phyloP scores from a whole-genome alignment of 2,329 filamentous ascomycete genomes.

The Seiridium cupressi region DNA sequence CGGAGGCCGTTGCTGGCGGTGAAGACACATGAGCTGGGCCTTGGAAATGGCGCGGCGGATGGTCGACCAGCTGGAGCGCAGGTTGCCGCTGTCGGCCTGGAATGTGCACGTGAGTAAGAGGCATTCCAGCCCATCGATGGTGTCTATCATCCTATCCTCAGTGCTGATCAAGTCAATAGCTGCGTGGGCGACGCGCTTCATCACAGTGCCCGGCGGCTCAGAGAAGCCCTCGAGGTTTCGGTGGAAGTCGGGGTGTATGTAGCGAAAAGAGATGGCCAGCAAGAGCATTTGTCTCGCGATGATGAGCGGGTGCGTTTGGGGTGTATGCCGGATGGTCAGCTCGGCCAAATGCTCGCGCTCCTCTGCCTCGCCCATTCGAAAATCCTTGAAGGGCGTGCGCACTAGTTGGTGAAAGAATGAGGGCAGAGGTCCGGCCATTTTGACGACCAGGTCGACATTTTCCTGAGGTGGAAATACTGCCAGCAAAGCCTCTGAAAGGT shows the following conservation, averaged over 20 bases:
- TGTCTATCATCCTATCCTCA: constrained; percentile 43
- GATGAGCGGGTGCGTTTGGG: too few relatives aligned
- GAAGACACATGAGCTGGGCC: constrained; percentile 40
- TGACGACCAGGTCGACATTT: too few relatives aligned
- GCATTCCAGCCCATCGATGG: constrained; percentile 47
- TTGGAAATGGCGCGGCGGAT: constrained; percentile 42
- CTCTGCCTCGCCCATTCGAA: too few relatives aligned
- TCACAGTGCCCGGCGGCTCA: background rate
- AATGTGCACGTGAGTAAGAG: constrained; percentile 46
- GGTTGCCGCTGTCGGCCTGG: constrained; percentile 43
- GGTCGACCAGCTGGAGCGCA: constrained; percentile 44
- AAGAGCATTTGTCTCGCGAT: too few relatives aligned
- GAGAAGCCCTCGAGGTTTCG: background rate
- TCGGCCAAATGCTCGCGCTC: too few relatives aligned
- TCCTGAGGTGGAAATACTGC: too few relatives aligned
- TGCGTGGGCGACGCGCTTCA: constrained; percentile 8
- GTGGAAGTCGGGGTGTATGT: background rate
- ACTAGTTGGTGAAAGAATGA: too few relatives aligned
- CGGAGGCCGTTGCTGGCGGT: constrained; percentile 14
- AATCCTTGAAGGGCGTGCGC: too few relatives aligned
- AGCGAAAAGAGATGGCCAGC: too few relatives aligned
- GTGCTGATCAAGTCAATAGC: constrained; percentile 36
- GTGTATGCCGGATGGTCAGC: too few relatives aligned
- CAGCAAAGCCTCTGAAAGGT: too few relatives aligned
- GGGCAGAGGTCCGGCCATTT: too few relatives aligned